Evolutionary conservation across 768 basidiomycete genomes (phyloP).

Genomic region (Tricholoma bakamatsutake): DNA sequence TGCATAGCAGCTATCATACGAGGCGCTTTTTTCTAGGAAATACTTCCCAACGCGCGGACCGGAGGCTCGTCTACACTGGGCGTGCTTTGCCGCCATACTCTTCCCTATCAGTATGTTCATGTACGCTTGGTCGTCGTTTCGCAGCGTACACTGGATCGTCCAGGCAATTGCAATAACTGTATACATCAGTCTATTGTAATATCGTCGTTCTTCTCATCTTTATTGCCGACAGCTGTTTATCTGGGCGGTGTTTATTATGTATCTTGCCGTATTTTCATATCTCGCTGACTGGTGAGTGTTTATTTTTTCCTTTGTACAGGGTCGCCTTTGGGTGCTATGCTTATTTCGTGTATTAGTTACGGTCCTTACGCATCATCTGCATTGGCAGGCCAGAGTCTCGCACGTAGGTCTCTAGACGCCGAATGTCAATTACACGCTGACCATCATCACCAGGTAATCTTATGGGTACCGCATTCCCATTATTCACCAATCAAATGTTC

Average conservation of each 20-base stretch:
- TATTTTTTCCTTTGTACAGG: neutral
- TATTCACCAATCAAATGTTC: conserved; percentile 62
- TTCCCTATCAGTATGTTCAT: conserved; percentile 61
- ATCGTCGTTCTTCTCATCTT: conserved; percentile 5
- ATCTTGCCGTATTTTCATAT: conserved; percentile 55
- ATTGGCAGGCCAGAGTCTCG: conserved; percentile 60
- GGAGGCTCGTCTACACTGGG: conserved; percentile 59
- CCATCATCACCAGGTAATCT: conserved; percentile 36
- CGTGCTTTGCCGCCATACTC: conserved; percentile 48
- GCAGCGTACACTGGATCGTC: conserved; percentile 54
- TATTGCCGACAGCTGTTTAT: conserved; percentile 35
- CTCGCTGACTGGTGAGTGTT: conserved; percentile 54
- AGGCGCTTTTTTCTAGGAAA: conserved; percentile 18
- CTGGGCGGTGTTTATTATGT: conserved; percentile 46
- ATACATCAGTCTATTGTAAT: conserved; percentile 4
- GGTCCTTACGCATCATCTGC: conserved; percentile 65
- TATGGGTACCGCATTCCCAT: conserved; percentile 48
- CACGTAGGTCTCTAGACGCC: conserved; percentile 30
- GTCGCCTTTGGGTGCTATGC: neutral
- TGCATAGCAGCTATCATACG: neutral
- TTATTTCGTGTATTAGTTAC: conserved; percentile 26
- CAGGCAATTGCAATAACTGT: conserved; percentile 47
- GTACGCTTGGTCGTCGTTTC: conserved; percentile 62
- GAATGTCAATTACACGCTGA: neutral
- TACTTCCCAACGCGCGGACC: conserved; percentile 30